Evolutionary conservation across 441 rosid genomes (phyloP), one percentile per base, ranked within the genome.

Genomic region (Mallotus repandus): DNA sequence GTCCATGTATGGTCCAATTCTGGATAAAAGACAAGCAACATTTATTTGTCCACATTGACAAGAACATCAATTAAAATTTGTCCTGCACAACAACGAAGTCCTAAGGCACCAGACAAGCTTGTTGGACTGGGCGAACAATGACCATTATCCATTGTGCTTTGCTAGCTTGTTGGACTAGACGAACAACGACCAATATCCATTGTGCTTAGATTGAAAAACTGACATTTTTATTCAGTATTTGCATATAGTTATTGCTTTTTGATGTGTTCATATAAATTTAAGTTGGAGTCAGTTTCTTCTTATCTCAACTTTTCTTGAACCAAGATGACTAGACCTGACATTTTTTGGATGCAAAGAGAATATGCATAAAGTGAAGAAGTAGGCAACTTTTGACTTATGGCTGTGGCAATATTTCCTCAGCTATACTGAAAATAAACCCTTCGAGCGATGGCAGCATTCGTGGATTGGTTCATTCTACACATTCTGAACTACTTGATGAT

Each of bases 1-100:
- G 95, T 78, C 99, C 99, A 72, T 95, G 99, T 64, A 95, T 85
- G 0, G 99, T 90, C 97, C 99, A 95, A 84, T 95, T 95, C 99
- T 93, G 84, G 43, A 79, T 9, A 70, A 74, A 22, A 41, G 12
- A 59, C 11, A 61, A 32, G 18, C 43, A 58, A 19, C 38, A 65
- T 21, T 45, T 49, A 54, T 48, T 66, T 63, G 55, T 15, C 21
- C 69, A 21, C 16, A 22, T 12, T 41, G 45, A 48, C 5, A 70
- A 64, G 12, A n/a, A 53, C 67, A 73, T 57, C 22, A 18, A 49
- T 9, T 46, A 49, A 53, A 60, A 59, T 25, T 13, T 63, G 35
- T 18, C 18, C 9, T 69, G 38, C 32, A 29, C 3, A 43, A 58
- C 61, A 50, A 48, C 35, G 41, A 5, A 62, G 25, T 52, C 45